Conservation (phyloP, 1,284 basidiomycete genomes). For the Athelia psychrophila region DNA sequence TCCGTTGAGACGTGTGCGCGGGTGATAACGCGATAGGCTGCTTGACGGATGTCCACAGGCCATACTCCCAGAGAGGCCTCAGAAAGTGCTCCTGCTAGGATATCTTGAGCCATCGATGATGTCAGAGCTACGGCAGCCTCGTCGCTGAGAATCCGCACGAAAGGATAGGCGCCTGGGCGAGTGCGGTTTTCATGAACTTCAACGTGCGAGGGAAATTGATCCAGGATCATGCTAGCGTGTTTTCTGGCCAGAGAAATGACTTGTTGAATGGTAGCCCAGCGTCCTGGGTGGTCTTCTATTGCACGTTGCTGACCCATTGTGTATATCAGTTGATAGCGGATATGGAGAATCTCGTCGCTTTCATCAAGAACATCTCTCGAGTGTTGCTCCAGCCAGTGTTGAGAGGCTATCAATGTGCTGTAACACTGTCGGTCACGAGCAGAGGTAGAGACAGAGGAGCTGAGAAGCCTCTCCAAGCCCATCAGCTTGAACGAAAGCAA, state of each 20-base stretch:
- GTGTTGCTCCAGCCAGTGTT: constrained; percentile 32
- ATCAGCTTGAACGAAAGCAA: constrained; percentile 48
- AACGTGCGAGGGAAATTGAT: neutral
- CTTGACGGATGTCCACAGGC: constrained; percentile 9
- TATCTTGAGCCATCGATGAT: constrained; percentile 10
- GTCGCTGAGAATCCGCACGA: neutral
- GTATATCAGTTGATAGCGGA: constrained; percentile 48
- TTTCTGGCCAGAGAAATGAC: constrained; percentile 22
- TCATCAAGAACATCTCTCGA: constrained; percentile 49
- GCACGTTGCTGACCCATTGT: constrained; percentile 38
- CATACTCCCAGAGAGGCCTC: constrained; percentile 18
- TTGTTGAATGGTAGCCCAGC: constrained; percentile 44
- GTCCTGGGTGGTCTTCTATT: constrained; percentile 41
- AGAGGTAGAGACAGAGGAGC: neutral
- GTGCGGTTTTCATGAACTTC: neutral
- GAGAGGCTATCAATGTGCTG: constrained; percentile 16
- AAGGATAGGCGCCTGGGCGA: neutral
- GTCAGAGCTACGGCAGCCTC: neutral
- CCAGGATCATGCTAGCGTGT: neutral
- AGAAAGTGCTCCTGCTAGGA: constrained; percentile 20
- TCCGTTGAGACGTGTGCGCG: neutral
- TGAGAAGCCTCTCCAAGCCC: constrained; percentile 31
- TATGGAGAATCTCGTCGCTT: constrained; percentile 50
- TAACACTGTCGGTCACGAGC: constrained; percentile 1
- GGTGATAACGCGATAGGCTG: constrained; percentile 22